Percentiles rank a stretch among this genome's conserved stretches.
Evolutionary conservation across 176 grass and related monocot species (phyloP).

Genomic region (Aegilops speltoides): DNA sequence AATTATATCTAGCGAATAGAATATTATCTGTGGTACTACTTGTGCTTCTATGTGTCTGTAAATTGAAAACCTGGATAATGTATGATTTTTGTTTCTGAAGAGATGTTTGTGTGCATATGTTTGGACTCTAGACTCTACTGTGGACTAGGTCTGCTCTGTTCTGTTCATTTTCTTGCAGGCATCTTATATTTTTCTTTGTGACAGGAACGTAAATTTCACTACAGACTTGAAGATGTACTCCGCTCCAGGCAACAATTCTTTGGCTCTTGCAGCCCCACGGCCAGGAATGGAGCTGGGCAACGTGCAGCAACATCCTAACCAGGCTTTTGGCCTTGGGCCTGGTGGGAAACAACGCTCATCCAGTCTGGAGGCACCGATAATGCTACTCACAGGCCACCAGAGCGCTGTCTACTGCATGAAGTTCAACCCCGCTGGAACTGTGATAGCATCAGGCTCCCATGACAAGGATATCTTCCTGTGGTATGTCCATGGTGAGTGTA

Average conservation of each 20-base stretch:
- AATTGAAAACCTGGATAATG: neutral
- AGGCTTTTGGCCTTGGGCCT: slow-evolving; percentile 38
- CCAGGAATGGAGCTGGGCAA: slow-evolving; percentile 63
- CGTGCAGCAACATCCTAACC: slow-evolving; percentile 51
- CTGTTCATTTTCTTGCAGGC: neutral
- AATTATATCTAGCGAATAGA: neutral
- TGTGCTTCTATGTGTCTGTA: neutral
- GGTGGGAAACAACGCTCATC: slow-evolving; percentile 83
- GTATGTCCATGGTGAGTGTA: slow-evolving; percentile 95
- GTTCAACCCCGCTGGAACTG: slow-evolving; percentile 95
- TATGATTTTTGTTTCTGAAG: slow-evolving; percentile 5
- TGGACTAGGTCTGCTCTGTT: neutral
- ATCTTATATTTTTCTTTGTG: slow-evolving; percentile 9
- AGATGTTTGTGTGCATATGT: neutral
- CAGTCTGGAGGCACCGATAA: slow-evolving; percentile 87
- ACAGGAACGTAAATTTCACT: slow-evolving; percentile 27
- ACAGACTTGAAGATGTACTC: slow-evolving; percentile 67
- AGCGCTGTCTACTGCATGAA: slow-evolving; percentile 90
- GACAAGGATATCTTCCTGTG: slow-evolving; percentile 97
- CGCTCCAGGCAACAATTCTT: slow-evolving; percentile 58
- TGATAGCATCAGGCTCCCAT: slow-evolving; percentile 90
- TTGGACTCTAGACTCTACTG: neutral
- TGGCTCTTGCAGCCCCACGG: slow-evolving; percentile 67
- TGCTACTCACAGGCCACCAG: slow-evolving; percentile 92
- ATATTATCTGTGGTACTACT: neutral